phyloP scores from a whole-genome alignment of 257 asterid species.

The Nicotiana tomentosiformis region DNA sequence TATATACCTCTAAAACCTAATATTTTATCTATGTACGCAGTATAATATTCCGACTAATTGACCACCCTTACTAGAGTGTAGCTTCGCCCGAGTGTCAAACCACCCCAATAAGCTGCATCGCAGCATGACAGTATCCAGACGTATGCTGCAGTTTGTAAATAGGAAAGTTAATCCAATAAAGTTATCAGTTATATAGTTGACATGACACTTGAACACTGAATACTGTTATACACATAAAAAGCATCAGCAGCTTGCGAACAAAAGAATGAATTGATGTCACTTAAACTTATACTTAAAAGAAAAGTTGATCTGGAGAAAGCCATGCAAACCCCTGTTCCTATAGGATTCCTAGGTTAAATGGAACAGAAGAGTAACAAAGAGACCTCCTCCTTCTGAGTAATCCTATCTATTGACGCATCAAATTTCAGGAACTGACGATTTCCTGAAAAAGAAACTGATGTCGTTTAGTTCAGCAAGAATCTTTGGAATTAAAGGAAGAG shows the following conservation, averaged over 20 bases:
- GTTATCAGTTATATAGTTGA: not conserved
- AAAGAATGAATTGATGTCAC: not conserved
- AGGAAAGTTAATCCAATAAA: not conserved
- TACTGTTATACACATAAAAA: too few relatives aligned
- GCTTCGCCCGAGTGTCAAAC: too few relatives aligned
- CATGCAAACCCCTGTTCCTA: too few relatives aligned
- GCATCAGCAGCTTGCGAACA: not conserved
- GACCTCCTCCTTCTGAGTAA: not conserved
- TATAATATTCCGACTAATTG: too few relatives aligned
- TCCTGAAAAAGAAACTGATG: not conserved
- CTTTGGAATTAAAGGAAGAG: not conserved
- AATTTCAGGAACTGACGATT: not conserved
- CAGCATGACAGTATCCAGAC: not conserved
- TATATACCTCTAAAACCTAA: too few relatives aligned
- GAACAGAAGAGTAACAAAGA: not conserved
- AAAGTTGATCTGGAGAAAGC: not conserved
- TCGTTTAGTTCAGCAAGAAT: not conserved
- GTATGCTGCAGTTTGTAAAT: not conserved
- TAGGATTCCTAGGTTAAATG: not conserved
- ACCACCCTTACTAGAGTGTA: too few relatives aligned
- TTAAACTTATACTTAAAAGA: not conserved
- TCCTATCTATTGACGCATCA: not conserved
- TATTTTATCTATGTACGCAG: too few relatives aligned
- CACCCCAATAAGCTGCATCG: not conserved
- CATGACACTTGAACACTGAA: not conserved